phyloP scores from a whole-genome alignment of 2,329 filamentous ascomycete species.

The Plenodomus tracheiphilus region DNA sequence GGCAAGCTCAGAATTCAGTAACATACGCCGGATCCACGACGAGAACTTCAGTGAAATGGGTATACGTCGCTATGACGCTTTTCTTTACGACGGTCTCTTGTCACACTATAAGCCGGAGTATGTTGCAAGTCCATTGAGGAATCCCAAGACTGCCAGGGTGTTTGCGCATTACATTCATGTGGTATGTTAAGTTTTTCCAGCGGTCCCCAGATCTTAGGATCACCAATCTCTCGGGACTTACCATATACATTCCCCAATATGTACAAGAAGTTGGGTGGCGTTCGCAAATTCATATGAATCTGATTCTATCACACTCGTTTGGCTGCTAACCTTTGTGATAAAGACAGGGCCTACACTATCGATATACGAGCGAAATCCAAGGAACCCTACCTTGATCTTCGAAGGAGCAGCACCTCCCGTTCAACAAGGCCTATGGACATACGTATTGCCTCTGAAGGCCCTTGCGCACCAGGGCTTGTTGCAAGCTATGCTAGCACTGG shows the following conservation, averaged over 20 bases:
- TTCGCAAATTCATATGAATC: background rate
- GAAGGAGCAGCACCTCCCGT: constrained; percentile 46
- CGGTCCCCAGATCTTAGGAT: background rate
- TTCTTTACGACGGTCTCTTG: constrained; percentile 52
- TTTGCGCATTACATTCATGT: constrained; percentile 93
- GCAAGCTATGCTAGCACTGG: constrained; percentile 86
- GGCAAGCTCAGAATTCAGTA: constrained; percentile 37
- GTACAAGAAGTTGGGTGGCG: constrained; percentile 5
- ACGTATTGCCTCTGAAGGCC: constrained; percentile 78
- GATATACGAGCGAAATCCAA: constrained; percentile 80
- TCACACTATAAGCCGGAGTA: constrained; percentile 52
- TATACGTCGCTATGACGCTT: constrained; percentile 51
- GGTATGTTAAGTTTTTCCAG: constrained; percentile 6
- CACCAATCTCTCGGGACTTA: too few species aligned
- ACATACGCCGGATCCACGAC: constrained; percentile 43
- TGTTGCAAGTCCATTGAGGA: constrained; percentile 69
- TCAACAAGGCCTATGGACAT: constrained; percentile 59
- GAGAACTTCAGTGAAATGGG: constrained; percentile 41
- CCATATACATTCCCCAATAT: too few species aligned
- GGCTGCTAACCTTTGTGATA: too few species aligned
- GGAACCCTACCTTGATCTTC: constrained; percentile 71
- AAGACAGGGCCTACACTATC: constrained; percentile 80
- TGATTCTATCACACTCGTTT: too few species aligned
- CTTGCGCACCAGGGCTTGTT: constrained; percentile 84
- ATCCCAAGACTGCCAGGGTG: constrained; percentile 76